These are phyloP conservation scores for Agrocybe pediades DNA, from an alignment of 768 basidiomycete species.

Conservation along the genomic window DNA sequence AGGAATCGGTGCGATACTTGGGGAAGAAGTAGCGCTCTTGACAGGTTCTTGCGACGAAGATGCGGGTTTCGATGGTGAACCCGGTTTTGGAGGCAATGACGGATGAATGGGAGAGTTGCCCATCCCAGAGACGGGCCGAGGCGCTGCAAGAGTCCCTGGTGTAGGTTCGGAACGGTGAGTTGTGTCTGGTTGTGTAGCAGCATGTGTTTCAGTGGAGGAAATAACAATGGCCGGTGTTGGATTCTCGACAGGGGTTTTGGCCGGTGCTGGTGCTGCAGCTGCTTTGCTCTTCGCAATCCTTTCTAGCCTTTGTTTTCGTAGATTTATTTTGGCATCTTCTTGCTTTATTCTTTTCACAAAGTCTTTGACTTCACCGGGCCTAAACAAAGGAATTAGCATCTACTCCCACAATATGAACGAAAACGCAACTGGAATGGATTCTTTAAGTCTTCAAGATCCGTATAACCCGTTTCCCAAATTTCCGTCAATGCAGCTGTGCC, in stretches of 20 bases:
- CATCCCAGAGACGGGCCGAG: conserved; percentile 29
- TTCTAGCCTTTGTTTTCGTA: conserved; percentile 44
- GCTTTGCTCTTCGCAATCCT: conserved; percentile 30
- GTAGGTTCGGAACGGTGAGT: conserved; percentile 10
- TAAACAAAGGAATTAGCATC: conserved; percentile 23
- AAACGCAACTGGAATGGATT: conserved; percentile 51
- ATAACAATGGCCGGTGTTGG: conserved; percentile 14
- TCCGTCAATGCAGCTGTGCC: conserved; percentile 76
- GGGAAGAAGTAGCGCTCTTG: conserved; percentile 21
- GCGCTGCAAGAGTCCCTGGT: conserved; percentile 19
- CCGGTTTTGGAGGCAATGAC: conserved; percentile 74
- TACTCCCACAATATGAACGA: conserved; percentile 5
- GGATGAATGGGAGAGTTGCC: conserved; percentile 58
- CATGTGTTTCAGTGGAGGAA: conserved; percentile 11
- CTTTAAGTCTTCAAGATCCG: conserved; percentile 61
- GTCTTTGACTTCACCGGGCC: conserved; percentile 74
- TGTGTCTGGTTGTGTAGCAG: conserved; percentile 8
- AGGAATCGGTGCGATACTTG: conserved; percentile 25
- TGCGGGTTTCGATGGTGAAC: conserved; percentile 35
- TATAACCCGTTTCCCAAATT: conserved; percentile 84
- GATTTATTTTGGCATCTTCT: conserved; percentile 63
- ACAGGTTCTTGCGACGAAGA: conserved; percentile 25
- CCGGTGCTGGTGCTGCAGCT: conserved; percentile 24
- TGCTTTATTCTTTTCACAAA: conserved; percentile 72
- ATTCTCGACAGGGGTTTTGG: conserved; percentile 5